A percentile compares a stretch with the other conserved stretches of the same genome.
phyloP scores from a whole-genome alignment of 2,329 filamentous ascomycete species.

The Aspergillus quadrilineatus region DNA sequence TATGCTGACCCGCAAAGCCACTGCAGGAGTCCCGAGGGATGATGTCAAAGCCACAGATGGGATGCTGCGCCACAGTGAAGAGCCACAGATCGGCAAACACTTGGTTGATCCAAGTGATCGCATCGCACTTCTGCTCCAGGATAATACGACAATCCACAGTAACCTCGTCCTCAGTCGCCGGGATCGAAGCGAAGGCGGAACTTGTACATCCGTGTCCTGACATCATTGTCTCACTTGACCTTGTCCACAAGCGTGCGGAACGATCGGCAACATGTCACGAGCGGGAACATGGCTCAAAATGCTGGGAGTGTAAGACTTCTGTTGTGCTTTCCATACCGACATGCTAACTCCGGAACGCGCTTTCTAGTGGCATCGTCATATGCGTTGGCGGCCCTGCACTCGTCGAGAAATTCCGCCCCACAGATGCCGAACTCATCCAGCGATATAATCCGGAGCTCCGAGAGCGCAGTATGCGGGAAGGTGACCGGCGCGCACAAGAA shows the following conservation, averaged over 20 bases:
- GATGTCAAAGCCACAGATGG: not conserved
- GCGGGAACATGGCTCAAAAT: slow-evolving; percentile 64
- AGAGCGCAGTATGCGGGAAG: slow-evolving; percentile 76
- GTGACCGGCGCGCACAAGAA: slow-evolving; percentile 73
- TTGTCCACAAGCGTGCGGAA: not conserved
- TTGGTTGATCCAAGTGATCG: not conserved
- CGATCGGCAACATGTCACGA: slow-evolving; percentile 42
- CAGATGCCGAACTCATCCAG: slow-evolving; percentile 86
- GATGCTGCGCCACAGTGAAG: not conserved
- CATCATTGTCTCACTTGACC: slow-evolving; percentile 5
- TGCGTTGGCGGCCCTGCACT: slow-evolving; percentile 83
- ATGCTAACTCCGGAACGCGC: not conserved
- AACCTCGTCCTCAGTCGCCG: not conserved
- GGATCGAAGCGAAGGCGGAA: not conserved
- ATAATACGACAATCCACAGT: not conserved
- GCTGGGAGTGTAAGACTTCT: slow-evolving; percentile 59
- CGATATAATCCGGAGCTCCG: slow-evolving; percentile 95
- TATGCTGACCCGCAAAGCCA: not conserved
- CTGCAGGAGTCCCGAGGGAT: not conserved
- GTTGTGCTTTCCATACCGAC: not conserved
- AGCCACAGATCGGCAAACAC: slow-evolving; percentile 7
- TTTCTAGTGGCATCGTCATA: slow-evolving; percentile 64
- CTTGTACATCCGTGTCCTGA: not conserved
- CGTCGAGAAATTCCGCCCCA: slow-evolving; percentile 69
- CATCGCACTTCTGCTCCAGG: not conserved